Conservation (phyloP, 2,329 filamentous ascomycete species). For the Ophiostoma himal-ulmi region DNA sequence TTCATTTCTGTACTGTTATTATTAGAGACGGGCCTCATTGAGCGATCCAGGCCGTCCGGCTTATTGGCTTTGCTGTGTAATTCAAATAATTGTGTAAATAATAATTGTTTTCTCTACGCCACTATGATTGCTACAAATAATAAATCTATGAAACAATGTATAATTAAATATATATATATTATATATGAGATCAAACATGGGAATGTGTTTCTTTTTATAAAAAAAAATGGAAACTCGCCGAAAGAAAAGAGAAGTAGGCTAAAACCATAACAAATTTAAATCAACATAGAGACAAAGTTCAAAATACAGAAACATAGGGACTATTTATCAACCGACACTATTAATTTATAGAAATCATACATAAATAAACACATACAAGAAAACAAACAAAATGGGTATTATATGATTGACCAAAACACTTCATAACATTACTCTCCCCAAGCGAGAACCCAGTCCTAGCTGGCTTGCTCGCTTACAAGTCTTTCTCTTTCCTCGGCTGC, state of each 20-base stretch:
- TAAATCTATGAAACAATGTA: too few species aligned
- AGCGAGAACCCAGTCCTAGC: neutral
- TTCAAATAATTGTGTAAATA: neutral
- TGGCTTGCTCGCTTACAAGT: neutral
- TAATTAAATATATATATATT: neutral
- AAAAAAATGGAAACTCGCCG: neutral
- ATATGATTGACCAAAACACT: neutral
- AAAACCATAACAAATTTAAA: too few species aligned
- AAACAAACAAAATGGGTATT: neutral
- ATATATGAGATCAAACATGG: neutral
- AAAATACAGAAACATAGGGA: too few species aligned
- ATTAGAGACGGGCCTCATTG: conserved; percentile 10
- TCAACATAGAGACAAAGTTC: too few species aligned
- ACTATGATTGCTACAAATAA: too few species aligned
- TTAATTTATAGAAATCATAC: neutral
- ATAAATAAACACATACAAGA: neutral
- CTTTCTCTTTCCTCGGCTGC: conserved; percentile 37
- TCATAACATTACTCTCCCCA: neutral
- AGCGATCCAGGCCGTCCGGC: conserved; percentile 12
- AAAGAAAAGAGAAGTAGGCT: neutral
- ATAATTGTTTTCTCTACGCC: too few species aligned
- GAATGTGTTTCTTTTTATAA: neutral
- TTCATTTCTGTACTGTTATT: neutral
- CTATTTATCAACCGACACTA: too few species aligned
- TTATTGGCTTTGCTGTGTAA: neutral